These are phyloP conservation scores for Mariannaea elegans DNA, from an alignment of 2,329 filamentous ascomycete species.

Conservation along the genomic window DNA sequence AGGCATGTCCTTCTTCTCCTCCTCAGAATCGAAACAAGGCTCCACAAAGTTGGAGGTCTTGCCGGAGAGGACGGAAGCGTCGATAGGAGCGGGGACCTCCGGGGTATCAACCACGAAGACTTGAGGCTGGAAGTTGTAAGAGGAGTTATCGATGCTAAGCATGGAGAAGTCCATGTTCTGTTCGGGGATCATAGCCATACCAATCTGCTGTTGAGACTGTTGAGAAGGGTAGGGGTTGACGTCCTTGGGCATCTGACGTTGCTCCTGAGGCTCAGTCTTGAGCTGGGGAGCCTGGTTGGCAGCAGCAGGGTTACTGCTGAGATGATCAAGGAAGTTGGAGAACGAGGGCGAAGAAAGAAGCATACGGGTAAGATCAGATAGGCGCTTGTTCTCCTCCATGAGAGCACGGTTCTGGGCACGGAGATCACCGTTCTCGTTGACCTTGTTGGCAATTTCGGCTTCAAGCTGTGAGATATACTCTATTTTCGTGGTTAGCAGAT, in stretches of 20 bases:
- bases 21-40: slow-evolving; percentile 52
- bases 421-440: slow-evolving; percentile 83
- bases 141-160: slow-evolving; percentile 66
- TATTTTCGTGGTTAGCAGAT: slow-evolving; percentile 49
- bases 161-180: slow-evolving; percentile 78
- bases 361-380: slow-evolving; percentile 82
- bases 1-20: slow-evolving; percentile 66
- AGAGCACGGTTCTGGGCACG: slow-evolving; percentile 83
- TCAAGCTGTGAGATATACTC: slow-evolving; percentile 98
- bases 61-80: slow-evolving; percentile 72
- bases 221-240: slow-evolving; percentile 67
- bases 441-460: slow-evolving; percentile 83
- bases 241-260: slow-evolving; percentile 70
- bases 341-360: slow-evolving; percentile 84
- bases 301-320: slow-evolving; percentile 67
- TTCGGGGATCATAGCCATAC: slow-evolving; percentile 86
- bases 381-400: slow-evolving; percentile 83
- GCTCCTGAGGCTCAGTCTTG: slow-evolving; percentile 54
- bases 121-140: slow-evolving; percentile 72
- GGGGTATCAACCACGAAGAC: slow-evolving; percentile 81
- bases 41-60: slow-evolving; percentile 69
- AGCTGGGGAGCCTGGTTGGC: slow-evolving; percentile 49
- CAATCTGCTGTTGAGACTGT: slow-evolving; percentile 71
- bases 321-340: slow-evolving; percentile 78
- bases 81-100: slow-evolving; percentile 67